Conservation (phyloP, 2,329 filamentous ascomycete species). For the Malbranchea zuffiana region DNA sequence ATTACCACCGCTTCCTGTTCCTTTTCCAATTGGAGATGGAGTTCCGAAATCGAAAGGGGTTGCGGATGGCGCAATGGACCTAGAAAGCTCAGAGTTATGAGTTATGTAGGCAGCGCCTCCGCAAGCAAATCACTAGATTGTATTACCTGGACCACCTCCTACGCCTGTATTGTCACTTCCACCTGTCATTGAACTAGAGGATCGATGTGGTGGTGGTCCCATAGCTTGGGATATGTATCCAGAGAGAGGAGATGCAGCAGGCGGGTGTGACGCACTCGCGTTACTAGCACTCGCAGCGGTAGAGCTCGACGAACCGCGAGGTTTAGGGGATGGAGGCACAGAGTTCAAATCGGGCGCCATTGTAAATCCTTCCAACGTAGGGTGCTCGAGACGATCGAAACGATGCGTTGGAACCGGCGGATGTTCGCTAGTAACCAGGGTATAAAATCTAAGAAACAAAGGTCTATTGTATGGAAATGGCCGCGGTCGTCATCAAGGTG, state of each 20-base stretch:
- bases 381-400: too few relatives aligned
- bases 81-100: constrained; percentile 19
- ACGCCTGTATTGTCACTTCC: constrained; percentile 28
- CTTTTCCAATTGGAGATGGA: constrained; percentile 83
- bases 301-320: constrained; percentile 16
- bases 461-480: too few relatives aligned
- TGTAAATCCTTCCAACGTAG: too few relatives aligned
- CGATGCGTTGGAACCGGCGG: too few relatives aligned
- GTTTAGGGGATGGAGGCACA: constrained; percentile 28
- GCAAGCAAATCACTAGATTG: not conserved
- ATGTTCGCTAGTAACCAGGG: too few relatives aligned
- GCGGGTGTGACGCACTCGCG: constrained; percentile 12
- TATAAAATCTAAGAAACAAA: too few relatives aligned
- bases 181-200: constrained; percentile 22
- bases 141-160: constrained; percentile 31
- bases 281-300: not conserved
- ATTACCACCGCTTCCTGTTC: constrained; percentile 88
- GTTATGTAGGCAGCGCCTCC: not conserved
- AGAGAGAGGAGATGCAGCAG: constrained; percentile 28
- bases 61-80: constrained; percentile 77
- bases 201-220: constrained; percentile 30
- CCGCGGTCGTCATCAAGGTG: too few relatives aligned
- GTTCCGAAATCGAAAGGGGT: constrained; percentile 75
- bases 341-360: constrained; percentile 44
- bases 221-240: constrained; percentile 39